A percentile compares a stretch with the other conserved stretches of the same genome.
Evolutionary conservation across 2,329 filamentous ascomycete genomes (phyloP).

Genomic region (Aspergillus sclerotialis): DNA sequence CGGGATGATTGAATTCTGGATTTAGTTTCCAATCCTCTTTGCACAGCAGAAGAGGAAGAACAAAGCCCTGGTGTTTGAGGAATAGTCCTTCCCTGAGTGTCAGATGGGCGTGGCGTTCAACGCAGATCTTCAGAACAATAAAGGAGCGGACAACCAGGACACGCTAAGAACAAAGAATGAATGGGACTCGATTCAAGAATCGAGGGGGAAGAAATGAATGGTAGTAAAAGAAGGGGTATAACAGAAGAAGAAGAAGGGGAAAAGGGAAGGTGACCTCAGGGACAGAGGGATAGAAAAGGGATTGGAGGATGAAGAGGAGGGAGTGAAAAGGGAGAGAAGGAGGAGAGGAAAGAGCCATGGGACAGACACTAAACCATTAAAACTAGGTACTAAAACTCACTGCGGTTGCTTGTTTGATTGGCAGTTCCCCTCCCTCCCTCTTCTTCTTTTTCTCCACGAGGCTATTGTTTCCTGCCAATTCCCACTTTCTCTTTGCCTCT

Average conservation of each 20-base stretch:
- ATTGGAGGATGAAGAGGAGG: conserved; percentile 6
- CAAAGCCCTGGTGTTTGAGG: conserved; percentile 5
- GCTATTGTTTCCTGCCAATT: no score
- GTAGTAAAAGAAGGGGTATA: conserved; percentile 11
- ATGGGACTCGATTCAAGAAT: conserved; percentile 10
- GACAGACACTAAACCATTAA: conserved; percentile 2
- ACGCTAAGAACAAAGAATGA: conserved; percentile 9
- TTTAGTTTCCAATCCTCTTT: no score
- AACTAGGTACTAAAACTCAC: no score
- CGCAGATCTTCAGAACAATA: no score
- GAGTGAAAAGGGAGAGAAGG: conserved; percentile 4
- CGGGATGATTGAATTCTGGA: conserved; percentile 4
- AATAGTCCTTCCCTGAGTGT: conserved; percentile 4
- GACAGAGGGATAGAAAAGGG: conserved; percentile 11
- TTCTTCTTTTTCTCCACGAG: no score
- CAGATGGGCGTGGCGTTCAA: no score
- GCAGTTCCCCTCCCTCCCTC: no score
- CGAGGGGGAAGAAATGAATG: conserved; percentile 8
- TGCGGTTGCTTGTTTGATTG: no score
- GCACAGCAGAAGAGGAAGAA: conserved; percentile 24
- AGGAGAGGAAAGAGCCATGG: conserved; percentile 10
- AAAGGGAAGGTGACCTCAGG: conserved; percentile 11
- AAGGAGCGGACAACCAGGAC: conserved; percentile 35
- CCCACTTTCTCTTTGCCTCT: no score
- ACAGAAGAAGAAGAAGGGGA: conserved; percentile 18